These are phyloP conservation scores for Hordeum pubiflorum DNA, from an alignment of 202 grass and related monocot genomes.

Conservation along the genomic window DNA sequence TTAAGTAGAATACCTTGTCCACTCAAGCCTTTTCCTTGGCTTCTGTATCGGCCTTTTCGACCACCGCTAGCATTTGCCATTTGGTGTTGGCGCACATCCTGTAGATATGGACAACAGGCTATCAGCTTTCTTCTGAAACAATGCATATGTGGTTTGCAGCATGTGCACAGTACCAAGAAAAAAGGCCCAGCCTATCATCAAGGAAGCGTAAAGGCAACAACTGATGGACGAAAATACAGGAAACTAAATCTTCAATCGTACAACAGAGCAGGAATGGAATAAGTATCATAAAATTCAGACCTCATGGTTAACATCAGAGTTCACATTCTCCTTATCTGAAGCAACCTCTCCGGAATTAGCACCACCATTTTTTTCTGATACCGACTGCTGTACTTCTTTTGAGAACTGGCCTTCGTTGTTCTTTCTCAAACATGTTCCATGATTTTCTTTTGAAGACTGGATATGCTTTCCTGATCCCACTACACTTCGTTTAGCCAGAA, in stretches of 20 bases:
- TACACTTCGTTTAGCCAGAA: constrained; percentile 56
- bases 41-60: constrained; percentile 32
- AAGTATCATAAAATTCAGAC: constrained; percentile 7
- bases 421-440: constrained; percentile 24
- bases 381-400: constrained; percentile 21
- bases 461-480: constrained; percentile 15
- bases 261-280: background rate
- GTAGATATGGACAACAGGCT: background rate
- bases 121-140: constrained; percentile 1
- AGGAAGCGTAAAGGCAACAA: constrained; percentile 4
- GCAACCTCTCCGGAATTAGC: constrained; percentile 15
- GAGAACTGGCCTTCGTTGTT: constrained; percentile 30
- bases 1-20: constrained; percentile 40
- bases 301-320: constrained; percentile 26
- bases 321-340: constrained; percentile 32
- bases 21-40: constrained; percentile 41
- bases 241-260: background rate
- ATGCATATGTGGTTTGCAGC: background rate
- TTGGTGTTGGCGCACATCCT: constrained; percentile 37
- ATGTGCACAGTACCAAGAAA: constrained; percentile 7
- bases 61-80: constrained; percentile 38
- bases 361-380: constrained; percentile 18
- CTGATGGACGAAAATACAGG: background rate
- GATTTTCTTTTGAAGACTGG: constrained; percentile 38
- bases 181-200: background rate